Percentiles rank a stretch among this genome's conserved stretches.
Evolutionary conservation across 768 basidiomycete genomes (phyloP).

Genomic region (Pisolithus microcarpus): DNA sequence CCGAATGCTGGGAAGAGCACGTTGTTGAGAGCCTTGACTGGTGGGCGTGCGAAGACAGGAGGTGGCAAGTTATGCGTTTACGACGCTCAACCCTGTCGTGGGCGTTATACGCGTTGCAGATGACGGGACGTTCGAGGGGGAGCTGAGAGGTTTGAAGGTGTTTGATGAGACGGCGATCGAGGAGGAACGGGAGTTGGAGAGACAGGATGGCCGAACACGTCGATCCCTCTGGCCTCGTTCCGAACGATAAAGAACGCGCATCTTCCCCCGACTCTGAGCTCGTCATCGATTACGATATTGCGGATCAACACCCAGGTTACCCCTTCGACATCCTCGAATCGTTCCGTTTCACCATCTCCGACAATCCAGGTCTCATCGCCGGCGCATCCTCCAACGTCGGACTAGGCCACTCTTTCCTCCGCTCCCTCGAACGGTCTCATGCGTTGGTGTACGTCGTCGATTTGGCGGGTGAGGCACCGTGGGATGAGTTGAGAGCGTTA

Average conservation of each 20-base stretch:
- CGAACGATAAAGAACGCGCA: slow-evolving; percentile 10
- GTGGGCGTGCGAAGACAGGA: slow-evolving; percentile 75
- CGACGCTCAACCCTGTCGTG: slow-evolving; percentile 89
- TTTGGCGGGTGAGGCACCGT: slow-evolving; percentile 64
- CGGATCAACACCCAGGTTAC: slow-evolving; percentile 32
- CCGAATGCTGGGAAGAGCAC: slow-evolving; percentile 96
- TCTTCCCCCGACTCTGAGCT: slow-evolving; percentile 9
- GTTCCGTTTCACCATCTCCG: slow-evolving; percentile 91
- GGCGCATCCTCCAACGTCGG: slow-evolving; percentile 85
- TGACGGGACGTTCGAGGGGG: slow-evolving; percentile 70
- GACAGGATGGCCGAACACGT: slow-evolving; percentile 36
- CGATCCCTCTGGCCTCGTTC: neutral
- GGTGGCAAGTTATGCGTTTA: slow-evolving; percentile 89
- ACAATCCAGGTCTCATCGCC: slow-evolving; percentile 90
- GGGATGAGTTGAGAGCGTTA: slow-evolving; percentile 68
- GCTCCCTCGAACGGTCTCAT: slow-evolving; percentile 86
- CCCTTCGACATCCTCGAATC: slow-evolving; percentile 59
- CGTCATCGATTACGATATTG: neutral
- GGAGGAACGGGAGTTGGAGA: slow-evolving; percentile 34
- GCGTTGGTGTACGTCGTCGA: slow-evolving; percentile 93
- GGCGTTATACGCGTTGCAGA: slow-evolving; percentile 82
- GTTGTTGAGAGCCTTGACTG: slow-evolving; percentile 80
- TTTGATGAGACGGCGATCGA: slow-evolving; percentile 66
- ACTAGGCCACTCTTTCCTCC: slow-evolving; percentile 88
- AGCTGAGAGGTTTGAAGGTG: slow-evolving; percentile 39